Percentiles rank a stretch among this genome's conserved stretches.
phyloP scores from a whole-genome alignment of 2,329 filamentous ascomycete species.

The Aspergillus carbonarius region DNA sequence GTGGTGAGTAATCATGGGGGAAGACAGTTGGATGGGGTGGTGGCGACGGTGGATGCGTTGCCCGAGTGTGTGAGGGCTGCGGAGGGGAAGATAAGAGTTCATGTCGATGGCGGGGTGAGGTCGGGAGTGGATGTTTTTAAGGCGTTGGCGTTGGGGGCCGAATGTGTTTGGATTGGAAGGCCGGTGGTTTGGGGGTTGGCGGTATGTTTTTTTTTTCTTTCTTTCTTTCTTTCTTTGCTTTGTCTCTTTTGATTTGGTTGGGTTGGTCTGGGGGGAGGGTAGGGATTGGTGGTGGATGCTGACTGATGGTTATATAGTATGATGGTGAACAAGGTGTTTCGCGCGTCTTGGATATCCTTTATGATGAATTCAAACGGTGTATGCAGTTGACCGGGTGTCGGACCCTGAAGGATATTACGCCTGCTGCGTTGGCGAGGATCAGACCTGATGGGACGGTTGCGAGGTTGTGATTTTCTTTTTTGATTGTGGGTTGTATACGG shows the following conservation, averaged over 20 bases:
- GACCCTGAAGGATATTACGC: conserved; percentile 25
- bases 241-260: too few relatives aligned
- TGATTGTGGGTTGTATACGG: too few relatives aligned
- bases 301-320: conserved; percentile 19
- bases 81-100: conserved; percentile 32
- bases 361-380: conserved; percentile 32
- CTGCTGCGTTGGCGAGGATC: conserved; percentile 20
- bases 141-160: conserved; percentile 36
- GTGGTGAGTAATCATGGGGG: conserved; percentile 42
- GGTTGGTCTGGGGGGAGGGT: too few relatives aligned
- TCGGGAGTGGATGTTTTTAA: conserved; percentile 40
- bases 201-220: conserved; percentile 20
- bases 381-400: conserved; percentile 31
- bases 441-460: conserved; percentile 22
- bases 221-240: not conserved
- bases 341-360: conserved; percentile 31
- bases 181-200: conserved; percentile 37
- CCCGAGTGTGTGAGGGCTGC: conserved; percentile 27
- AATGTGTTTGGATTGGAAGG: conserved; percentile 34
- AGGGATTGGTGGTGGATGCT: not conserved
- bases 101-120: conserved; percentile 36
- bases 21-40: conserved; percentile 37
- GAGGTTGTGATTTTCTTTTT: conserved; percentile 15
- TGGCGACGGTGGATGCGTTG: conserved; percentile 40
- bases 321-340: conserved; percentile 34